Base-by-base conservation (phyloP, 257 asterid genomes). In the Cruciata laevipes region DNA sequence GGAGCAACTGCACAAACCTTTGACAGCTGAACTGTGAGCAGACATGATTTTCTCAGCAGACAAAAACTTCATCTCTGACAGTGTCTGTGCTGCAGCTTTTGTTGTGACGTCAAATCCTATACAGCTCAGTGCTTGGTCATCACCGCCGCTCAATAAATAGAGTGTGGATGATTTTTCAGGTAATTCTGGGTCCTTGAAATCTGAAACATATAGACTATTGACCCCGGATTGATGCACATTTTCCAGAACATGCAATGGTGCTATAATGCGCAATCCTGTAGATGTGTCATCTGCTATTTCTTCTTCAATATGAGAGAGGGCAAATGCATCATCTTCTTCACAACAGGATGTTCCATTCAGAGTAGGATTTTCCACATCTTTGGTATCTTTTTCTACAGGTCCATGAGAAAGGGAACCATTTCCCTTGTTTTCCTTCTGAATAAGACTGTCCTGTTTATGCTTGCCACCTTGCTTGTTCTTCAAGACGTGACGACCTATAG, bases 151-250 rank as follows among this genome's bases (percentile, higher is more conserved):
- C 72, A 94, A 70, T 61, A 88, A 75, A 78, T 65, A 84, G 79
- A 81, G 81, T 20, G 79, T 77, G 73, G 75, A 76, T 67, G 62
- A 57, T 33, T 78, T 70, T 68, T 72, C 86, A 9, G 85, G 61
- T 72, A 68, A 74, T 7, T 70, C 69, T n/a, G 62, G 66, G 66
- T 78, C 80, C 74, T 75, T 62, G 32, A 72, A 51, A 56, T 79
- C 85, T 47, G 95, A 79, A 65, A 88, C 95, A 63, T 74, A 66
- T 75, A 94, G 89, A 79, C 95, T 88, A 74, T 94, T 90, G 67
- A 90, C 96, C 69, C 99, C 97, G n/a, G 96, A 94, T 69, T 88
- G 99, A 75, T 94, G 99, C 57, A 83, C 82, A 71, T 78, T 79
- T 63, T 74, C 74, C 24, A 88, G 76, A 69, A 94, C 84, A 72